A percentile compares a stretch with the other conserved stretches of the same genome.
Conservation (phyloP, 2,329 filamentous ascomycete genomes). For the Alternaria sp. region DNA sequence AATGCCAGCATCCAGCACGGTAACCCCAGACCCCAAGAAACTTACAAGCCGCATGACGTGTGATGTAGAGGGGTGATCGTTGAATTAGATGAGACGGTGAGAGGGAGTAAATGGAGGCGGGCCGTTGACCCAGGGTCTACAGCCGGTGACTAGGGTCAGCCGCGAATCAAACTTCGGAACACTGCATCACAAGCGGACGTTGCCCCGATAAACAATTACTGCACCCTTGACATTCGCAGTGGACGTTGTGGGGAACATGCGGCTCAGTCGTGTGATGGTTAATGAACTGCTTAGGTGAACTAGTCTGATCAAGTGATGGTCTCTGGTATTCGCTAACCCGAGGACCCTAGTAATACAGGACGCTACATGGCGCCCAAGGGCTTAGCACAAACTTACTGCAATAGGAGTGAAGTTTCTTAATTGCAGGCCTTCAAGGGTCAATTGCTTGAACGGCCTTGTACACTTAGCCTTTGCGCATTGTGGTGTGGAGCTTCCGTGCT, state of each 20-base stretch:
- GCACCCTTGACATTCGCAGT: conserved; percentile 6
- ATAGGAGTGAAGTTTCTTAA: neutral
- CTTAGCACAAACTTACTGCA: neutral
- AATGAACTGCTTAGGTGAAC: neutral
- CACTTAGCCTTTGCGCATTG: neutral
- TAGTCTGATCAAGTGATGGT: neutral
- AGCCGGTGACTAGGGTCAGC: conserved; percentile 29
- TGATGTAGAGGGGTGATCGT: conserved; percentile 33
- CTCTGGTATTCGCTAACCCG: neutral
- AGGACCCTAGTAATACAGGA: neutral
- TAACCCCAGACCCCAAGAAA: conserved; percentile 3
- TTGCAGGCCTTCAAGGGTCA: neutral
- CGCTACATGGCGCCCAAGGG: neutral
- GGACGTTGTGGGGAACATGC: conserved; percentile 17
- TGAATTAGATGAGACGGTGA: conserved; percentile 35
- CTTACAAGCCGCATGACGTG: conserved; percentile 10
- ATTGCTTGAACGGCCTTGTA: neutral
- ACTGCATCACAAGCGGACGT: conserved; percentile 17
- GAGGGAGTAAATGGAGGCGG: conserved; percentile 36
- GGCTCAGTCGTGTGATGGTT: conserved; percentile 15
- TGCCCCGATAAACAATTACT: conserved; percentile 20
- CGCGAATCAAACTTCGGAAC: conserved; percentile 31
- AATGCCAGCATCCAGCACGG: conserved; percentile 8
- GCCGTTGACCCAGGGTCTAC: conserved; percentile 38
- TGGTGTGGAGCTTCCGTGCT: neutral